Evolutionary conservation across 148 eudicot genomes (phyloP).

Genomic region (Diospyros lotus): DNA sequence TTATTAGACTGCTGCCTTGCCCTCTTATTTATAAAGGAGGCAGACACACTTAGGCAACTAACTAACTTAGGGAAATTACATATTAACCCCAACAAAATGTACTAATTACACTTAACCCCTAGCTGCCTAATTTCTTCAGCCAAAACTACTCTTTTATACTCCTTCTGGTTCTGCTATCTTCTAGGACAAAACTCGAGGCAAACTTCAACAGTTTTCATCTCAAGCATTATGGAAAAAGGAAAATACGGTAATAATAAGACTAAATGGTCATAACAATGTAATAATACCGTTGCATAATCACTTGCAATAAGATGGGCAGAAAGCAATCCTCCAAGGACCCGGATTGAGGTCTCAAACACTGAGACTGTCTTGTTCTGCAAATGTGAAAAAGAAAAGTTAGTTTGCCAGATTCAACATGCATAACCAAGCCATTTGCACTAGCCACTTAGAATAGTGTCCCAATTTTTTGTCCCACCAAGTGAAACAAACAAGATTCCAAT

Average conservation of each 20-base stretch:
- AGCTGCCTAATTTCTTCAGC: too few relatives aligned
- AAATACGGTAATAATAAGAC: constrained; percentile 1
- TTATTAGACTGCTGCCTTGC: too few relatives aligned
- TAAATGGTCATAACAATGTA: constrained; percentile 1
- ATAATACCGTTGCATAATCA: constrained; percentile 89
- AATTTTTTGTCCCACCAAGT: neutral
- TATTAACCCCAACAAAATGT: too few relatives aligned
- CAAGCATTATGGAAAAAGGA: constrained; percentile 7
- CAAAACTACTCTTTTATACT: too few relatives aligned
- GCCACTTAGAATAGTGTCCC: neutral
- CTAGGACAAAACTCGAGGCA: too few relatives aligned
- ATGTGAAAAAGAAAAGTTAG: constrained; percentile 6
- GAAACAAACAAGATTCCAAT: neutral
- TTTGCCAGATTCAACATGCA: neutral
- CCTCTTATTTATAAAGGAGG: too few relatives aligned
- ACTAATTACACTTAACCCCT: too few relatives aligned
- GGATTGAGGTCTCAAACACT: constrained; percentile 88
- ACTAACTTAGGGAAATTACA: too few relatives aligned
- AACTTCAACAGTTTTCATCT: too few relatives aligned
- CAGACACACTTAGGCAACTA: too few relatives aligned
- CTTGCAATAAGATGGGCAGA: constrained; percentile 99
- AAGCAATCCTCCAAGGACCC: constrained; percentile 94
- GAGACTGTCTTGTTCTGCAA: constrained; percentile 99
- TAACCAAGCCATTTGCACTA: neutral
- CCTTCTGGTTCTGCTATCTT: too few relatives aligned